Evolutionary conservation across 306 rosid genomes (phyloP).

Genomic region (Lupinus albus): DNA sequence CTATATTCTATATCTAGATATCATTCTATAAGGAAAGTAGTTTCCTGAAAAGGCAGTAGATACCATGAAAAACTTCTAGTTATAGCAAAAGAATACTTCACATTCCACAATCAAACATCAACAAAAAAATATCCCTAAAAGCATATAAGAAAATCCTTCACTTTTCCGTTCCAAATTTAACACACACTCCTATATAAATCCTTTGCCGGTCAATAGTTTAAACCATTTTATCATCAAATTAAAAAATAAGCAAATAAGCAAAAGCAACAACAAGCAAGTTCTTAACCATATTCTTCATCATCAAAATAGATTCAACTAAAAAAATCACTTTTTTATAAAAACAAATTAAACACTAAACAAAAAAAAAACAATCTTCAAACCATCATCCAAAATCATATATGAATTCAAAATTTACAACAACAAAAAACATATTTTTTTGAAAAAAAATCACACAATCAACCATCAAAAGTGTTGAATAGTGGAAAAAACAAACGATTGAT

Average conservation of each 20-base stretch:
- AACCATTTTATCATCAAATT: conserved; percentile 7
- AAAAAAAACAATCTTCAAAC: conserved; percentile 39
- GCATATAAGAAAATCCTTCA: conserved; percentile 34
- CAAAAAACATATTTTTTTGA: background rate
- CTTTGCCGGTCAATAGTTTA: conserved; percentile 31
- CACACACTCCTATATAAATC: conserved; percentile 25
- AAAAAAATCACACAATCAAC: conserved; percentile 12
- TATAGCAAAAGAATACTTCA: conserved; percentile 36
- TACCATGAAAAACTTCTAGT: conserved; percentile 42
- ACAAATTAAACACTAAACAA: conserved; percentile 10
- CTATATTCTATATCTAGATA: too few relatives aligned
- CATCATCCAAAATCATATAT: conserved; percentile 44
- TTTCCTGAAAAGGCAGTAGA: conserved; percentile 45
- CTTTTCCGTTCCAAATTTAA: conserved; percentile 34
- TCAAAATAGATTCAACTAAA: conserved; percentile 32
- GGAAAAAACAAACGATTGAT: conserved; percentile 33
- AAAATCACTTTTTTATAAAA: background rate
- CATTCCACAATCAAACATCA: conserved; percentile 38
- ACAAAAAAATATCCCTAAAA: conserved; percentile 46
- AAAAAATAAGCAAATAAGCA: background rate
- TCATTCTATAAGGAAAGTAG: conserved; percentile 31
- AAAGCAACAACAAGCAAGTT: conserved; percentile 5
- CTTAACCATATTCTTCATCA: conserved; percentile 29
- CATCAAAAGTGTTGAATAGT: conserved; percentile 28
- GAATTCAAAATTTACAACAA: background rate